Base-by-base conservation (phyloP, 2,329 filamentous ascomycete genomes). In the Colletotrichum abscissum region DNA sequence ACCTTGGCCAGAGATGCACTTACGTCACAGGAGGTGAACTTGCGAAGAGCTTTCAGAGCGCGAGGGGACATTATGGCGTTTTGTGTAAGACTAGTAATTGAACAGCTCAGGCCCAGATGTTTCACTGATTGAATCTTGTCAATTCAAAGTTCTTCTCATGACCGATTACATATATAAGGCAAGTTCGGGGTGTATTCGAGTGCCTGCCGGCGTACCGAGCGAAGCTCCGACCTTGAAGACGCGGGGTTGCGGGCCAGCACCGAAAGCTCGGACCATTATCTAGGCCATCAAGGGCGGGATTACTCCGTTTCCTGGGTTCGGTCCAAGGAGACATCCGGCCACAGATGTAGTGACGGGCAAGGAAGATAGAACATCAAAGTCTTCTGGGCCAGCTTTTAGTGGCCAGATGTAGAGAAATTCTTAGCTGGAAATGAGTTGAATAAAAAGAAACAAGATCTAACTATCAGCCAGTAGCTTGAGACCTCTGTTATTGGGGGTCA, bases 21-120 rank as follows among this genome's bases (percentile, higher is more conserved):
- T 66, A 70, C 68, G 24, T 70, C 68, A 60, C 68, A 70, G 8
- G 68, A 35, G 19, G 68, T 66, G 63, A 70, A 70, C 42, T 60
- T 70, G 22, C 62, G 68, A 5, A 70, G 63, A 24, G 55, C 33
- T 42, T 66, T 42, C 8, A 70, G 62, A 4, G 55, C 42, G 35
- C 63, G 62, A 9, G 60, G 2, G 19, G 42, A 70, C 68, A 67
- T 70, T 30, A 0, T 24, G 11, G 1, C 38, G 19, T 28, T 30
- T 16, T 9, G 5, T 19, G 11, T 6, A 26, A 3, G 16, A 4
- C 30, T 12, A 35, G 11, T 35, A 35, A 5, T 35, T 12, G 33
- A 35, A 35, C 3, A 1, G 33, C 33, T 35, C 11, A 35, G 33
- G 33, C 33, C 33, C 11, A 35, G 33, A 12, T 5, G 11, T 4